A percentile compares a stretch with the other conserved stretches of the same genome.
Conservation (phyloP, 1,284 basidiomycete genomes). For the Ustilago bromivora region DNA sequence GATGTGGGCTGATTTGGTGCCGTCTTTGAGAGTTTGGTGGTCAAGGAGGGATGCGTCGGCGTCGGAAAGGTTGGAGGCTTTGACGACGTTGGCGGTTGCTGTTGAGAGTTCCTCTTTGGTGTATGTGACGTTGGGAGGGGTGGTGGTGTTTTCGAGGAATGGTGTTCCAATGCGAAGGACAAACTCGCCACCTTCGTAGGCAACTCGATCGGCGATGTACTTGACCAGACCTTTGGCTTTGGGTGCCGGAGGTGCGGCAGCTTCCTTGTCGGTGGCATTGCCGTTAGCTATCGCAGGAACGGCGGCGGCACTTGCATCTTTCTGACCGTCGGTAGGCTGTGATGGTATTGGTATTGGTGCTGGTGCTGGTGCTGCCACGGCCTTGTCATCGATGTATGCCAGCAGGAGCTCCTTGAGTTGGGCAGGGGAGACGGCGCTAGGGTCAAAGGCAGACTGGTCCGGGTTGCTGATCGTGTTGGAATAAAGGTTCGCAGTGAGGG, state of each 20-base stretch:
- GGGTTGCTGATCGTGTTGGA: conserved; percentile 16
- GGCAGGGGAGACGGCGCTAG: conserved; percentile 11
- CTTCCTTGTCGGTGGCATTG: background rate
- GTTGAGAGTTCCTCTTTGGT: conserved; percentile 48
- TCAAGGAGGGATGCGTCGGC: conserved; percentile 49
- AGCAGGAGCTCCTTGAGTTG: conserved; percentile 43
- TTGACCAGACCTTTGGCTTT: conserved; percentile 35
- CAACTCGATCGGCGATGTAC: conserved; percentile 48
- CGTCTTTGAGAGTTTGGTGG: conserved; percentile 26
- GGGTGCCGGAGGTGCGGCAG: conserved; percentile 7
- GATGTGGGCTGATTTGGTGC: conserved; percentile 38
- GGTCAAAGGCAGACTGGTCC: conserved; percentile 6
- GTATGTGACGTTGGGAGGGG: conserved; percentile 14
- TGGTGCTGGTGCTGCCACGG: conserved; percentile 10
- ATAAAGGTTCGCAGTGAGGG: conserved; percentile 49
- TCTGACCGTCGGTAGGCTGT: background rate
- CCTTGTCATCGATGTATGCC: conserved; percentile 27
- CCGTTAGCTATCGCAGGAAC: background rate
- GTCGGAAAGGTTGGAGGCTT: conserved; percentile 47
- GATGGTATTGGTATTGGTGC: conserved; percentile 14
- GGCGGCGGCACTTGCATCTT: background rate
- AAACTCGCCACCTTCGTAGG: conserved; percentile 53
- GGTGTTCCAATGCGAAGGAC: conserved; percentile 47
- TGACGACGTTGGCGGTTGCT: conserved; percentile 45
- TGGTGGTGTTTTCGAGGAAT: conserved; percentile 6